A percentile compares a stretch with the other conserved stretches of the same genome.
Evolutionary conservation across 805 yeast genomes (phyloP).

Genomic region (Myxozyma melibiosi): DNA sequence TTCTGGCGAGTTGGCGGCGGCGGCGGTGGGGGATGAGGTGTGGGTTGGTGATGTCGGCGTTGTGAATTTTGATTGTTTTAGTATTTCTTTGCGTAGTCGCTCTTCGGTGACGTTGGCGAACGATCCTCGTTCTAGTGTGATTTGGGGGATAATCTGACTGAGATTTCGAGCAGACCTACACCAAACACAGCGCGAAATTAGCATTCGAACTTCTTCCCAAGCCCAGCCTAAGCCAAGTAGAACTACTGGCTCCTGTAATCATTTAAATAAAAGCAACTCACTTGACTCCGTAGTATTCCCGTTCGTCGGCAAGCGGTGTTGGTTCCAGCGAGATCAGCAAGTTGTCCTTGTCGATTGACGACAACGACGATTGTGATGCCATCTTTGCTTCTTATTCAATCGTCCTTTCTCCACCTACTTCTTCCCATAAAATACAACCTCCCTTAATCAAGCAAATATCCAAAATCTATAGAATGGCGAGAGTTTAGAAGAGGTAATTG

Average conservation of each 20-base stretch:
- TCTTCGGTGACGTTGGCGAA: constrained; percentile 63
- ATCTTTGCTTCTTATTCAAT: too few relatives aligned
- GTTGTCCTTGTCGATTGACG: too few relatives aligned
- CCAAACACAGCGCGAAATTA: not conserved
- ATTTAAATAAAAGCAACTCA: not conserved
- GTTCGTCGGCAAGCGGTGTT: constrained; percentile 10
- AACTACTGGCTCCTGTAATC: too few relatives aligned
- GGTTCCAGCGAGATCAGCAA: constrained; percentile 14
- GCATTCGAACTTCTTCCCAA: not conserved
- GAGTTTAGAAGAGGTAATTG: too few relatives aligned
- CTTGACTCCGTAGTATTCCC: not conserved
- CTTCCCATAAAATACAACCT: too few relatives aligned
- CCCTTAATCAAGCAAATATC: too few relatives aligned
- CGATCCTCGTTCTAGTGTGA: constrained; percentile 60
- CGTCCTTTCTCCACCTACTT: too few relatives aligned
- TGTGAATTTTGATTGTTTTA: constrained; percentile 19
- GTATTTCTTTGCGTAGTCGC: constrained; percentile 51
- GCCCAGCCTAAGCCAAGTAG: too few relatives aligned
- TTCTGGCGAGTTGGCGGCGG: not conserved
- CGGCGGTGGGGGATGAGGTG: not conserved
- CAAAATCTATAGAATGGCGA: too few relatives aligned
- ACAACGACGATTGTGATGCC: too few relatives aligned
- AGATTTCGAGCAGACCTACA: constrained; percentile 25
- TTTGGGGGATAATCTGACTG: constrained; percentile 55
- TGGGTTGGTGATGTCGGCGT: not conserved